These are phyloP conservation scores for Furcasterigmium sp. DNA, from an alignment of 2,329 filamentous ascomycete genomes.

Conservation along the genomic window DNA sequence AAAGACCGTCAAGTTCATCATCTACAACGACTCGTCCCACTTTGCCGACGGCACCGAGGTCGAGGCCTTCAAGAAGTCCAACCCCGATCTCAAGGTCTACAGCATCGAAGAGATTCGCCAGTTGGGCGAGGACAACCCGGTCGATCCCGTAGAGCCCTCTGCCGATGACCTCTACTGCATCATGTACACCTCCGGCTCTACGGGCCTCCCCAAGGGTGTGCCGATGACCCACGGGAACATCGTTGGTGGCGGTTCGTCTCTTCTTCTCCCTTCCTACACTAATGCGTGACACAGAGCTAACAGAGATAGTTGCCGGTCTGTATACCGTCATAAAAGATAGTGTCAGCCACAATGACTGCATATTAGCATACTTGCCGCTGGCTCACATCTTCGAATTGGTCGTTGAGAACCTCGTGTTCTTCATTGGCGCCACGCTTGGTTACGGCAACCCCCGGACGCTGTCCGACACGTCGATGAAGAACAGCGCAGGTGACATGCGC, in stretches of 20 bases:
- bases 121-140: constrained; percentile 61
- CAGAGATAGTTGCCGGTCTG: constrained; percentile 64
- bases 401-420: constrained; percentile 86
- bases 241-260: constrained; percentile 59
- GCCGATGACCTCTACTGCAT: constrained; percentile 77
- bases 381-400: constrained; percentile 97
- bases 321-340: constrained; percentile 71
- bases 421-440: constrained; percentile 85
- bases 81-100: constrained; percentile 47
- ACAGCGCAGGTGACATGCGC: constrained; percentile 90
- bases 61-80: constrained; percentile 49
- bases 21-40: constrained; percentile 56
- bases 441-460: constrained; percentile 90
- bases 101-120: constrained; percentile 50
- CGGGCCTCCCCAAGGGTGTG: constrained; percentile 84
- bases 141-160: constrained; percentile 65
- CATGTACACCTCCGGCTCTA: constrained; percentile 86
- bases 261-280: constrained; percentile 20
- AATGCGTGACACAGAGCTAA: background rate
- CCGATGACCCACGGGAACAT: constrained; percentile 77
- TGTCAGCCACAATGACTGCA: constrained; percentile 69
- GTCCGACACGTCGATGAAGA: constrained; percentile 77
- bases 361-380: constrained; percentile 88
- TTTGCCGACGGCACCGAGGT: constrained; percentile 47
- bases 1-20: constrained; percentile 50